phyloP scores from a whole-genome alignment of 169 alveolate species.

The Plasmodium chabaudi region DNA sequence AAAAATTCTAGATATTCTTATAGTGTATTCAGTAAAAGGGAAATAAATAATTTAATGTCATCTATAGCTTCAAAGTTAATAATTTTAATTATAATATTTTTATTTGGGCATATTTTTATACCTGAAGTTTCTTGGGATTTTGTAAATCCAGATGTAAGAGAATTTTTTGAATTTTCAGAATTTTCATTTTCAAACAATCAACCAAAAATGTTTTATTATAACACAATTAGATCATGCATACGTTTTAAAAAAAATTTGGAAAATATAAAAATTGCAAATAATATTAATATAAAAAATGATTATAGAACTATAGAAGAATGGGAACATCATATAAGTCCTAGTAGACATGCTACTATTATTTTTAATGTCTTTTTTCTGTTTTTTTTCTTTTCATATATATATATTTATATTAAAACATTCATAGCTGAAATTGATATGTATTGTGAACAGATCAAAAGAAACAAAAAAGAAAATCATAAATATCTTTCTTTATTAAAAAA shows the following conservation, averaged over 20 bases:
- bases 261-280: slow-evolving; percentile 36
- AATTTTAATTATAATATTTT: slow-evolving; percentile 29
- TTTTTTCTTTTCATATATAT: slow-evolving; percentile 51
- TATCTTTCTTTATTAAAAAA: not conserved
- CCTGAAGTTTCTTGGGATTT: slow-evolving; percentile 60
- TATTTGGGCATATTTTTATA: slow-evolving; percentile 67
- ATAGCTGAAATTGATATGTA: slow-evolving; percentile 16
- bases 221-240: slow-evolving; percentile 50
- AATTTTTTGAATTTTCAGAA: slow-evolving; percentile 40
- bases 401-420: slow-evolving; percentile 60
- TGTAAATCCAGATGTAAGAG: slow-evolving; percentile 21
- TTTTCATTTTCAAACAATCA: slow-evolving; percentile 40
- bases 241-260: slow-evolving; percentile 71
- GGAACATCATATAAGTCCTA: slow-evolving; percentile 66
- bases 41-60: slow-evolving; percentile 37
- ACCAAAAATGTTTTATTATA: slow-evolving; percentile 7
- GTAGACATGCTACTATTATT: slow-evolving; percentile 68
- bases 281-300: slow-evolving; percentile 39
- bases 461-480: not conserved
- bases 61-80: slow-evolving; percentile 35
- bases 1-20: slow-evolving; percentile 19
- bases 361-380: slow-evolving; percentile 67
- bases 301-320: slow-evolving; percentile 67
- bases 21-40: slow-evolving; percentile 25
- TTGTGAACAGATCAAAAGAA: not conserved